phyloP scores from a whole-genome alignment of 2,329 filamentous ascomycete genomes.

The Ceratocystiopsis minuta region DNA sequence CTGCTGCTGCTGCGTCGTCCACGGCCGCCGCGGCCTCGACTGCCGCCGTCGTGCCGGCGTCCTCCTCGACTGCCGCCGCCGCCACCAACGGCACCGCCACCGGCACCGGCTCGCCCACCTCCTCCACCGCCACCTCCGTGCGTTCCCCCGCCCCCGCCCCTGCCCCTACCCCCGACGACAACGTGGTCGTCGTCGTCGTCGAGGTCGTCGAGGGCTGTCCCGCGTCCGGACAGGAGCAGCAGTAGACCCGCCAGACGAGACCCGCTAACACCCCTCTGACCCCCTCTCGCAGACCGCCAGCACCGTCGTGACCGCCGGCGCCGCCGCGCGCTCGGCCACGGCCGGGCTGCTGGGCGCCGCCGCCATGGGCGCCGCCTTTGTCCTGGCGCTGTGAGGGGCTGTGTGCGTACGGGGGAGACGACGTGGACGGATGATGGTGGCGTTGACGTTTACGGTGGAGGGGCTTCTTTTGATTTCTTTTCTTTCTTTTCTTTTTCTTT shows the following conservation, averaged over 20 bases:
- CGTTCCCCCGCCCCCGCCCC: background rate
- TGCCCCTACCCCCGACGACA: too few relatives aligned
- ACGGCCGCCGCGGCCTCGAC: background rate
- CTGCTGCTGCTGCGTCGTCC: constrained; percentile 1
- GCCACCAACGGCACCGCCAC: background rate
- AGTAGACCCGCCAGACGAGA: too few relatives aligned
- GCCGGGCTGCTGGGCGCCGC: constrained; percentile 5
- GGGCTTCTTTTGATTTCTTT: too few relatives aligned
- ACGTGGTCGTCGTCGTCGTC: too few relatives aligned
- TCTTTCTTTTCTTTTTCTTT: too few relatives aligned
- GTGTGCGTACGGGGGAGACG: too few relatives aligned
- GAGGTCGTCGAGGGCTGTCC: background rate
- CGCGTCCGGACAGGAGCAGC: background rate
- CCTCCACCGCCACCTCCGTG: background rate
- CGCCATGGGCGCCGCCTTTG: constrained; percentile 6
- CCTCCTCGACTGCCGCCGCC: background rate
- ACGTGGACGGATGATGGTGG: too few relatives aligned
- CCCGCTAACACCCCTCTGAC: too few relatives aligned
- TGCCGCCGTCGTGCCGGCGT: background rate
- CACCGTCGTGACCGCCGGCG: constrained; percentile 7
- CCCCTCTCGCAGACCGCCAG: background rate
- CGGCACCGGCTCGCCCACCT: background rate
- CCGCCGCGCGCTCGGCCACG: constrained; percentile 1
- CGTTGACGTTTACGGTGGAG: too few relatives aligned
- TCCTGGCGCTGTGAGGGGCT: constrained; percentile 4